These are phyloP conservation scores for Coniochaeta sp. DNA, from an alignment of 2,329 filamentous ascomycete genomes.

Conservation along the genomic window DNA sequence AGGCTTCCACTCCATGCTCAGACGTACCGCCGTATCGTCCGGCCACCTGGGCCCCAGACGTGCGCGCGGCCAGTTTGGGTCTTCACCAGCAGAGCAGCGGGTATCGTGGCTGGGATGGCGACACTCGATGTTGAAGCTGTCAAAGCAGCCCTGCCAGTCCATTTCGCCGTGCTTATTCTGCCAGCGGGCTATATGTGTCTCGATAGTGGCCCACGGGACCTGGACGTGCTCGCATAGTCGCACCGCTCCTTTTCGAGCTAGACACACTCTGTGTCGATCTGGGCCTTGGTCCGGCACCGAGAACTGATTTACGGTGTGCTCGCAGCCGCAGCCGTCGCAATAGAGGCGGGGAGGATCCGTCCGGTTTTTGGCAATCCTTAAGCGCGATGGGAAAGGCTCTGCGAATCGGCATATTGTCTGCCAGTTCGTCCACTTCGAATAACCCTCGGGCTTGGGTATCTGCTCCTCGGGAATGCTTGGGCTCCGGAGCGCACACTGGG, in stretches of 20 bases:
- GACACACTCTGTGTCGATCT: conserved; percentile 6
- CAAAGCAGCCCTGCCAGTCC: conserved; percentile 11
- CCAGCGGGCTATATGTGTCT: conserved; percentile 11
- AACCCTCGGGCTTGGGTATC: too few relatives aligned
- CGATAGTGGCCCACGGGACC: conserved; percentile 12
- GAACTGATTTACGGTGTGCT: neutral
- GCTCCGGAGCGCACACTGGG: conserved; percentile 9
- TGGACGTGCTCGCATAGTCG: conserved; percentile 15
- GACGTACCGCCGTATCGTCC: conserved; percentile 6
- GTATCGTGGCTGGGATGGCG: conserved; percentile 11
- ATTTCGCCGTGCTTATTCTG: conserved; percentile 4
- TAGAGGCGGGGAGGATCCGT: conserved; percentile 5
- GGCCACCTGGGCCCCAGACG: conserved; percentile 5
- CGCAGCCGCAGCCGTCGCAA: conserved; percentile 7
- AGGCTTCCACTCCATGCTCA: conserved; percentile 12
- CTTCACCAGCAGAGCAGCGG: conserved; percentile 9
- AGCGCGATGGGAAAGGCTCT: too few relatives aligned
- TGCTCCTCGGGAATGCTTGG: conserved; percentile 1
- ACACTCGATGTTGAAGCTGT: conserved; percentile 12
- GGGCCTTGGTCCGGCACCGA: neutral
- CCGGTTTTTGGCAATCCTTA: too few relatives aligned
- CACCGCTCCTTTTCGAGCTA: conserved; percentile 13
- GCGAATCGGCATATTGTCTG: too few relatives aligned
- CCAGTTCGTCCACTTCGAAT: too few relatives aligned
- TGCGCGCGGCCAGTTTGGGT: conserved; percentile 13